A percentile compares a stretch with the other conserved stretches of the same genome.
Conservation (phyloP, 805 yeast genomes). For the Grigorovia transvaalensis region DNA sequence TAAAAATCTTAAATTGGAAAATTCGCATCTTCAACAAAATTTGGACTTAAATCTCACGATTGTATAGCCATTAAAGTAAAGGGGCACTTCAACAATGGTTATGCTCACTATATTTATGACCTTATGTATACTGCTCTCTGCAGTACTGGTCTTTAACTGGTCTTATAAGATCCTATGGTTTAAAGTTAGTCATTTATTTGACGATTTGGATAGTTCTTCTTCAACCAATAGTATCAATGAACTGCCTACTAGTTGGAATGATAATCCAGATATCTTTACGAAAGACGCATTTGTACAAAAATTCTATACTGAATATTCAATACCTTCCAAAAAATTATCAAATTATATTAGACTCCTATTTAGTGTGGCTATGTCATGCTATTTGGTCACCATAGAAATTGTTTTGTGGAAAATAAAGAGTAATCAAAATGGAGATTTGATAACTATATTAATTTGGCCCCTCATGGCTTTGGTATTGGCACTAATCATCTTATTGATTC, state of each 20-base stretch:
- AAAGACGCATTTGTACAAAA: constrained; percentile 16
- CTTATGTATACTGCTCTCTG: not conserved
- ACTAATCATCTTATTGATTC: constrained; percentile 17
- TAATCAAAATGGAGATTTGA: constrained; percentile 13
- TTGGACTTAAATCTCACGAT: not conserved
- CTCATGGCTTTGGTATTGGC: constrained; percentile 15
- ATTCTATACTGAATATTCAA: constrained; percentile 23
- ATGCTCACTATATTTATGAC: not conserved
- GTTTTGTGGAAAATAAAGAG: constrained; percentile 25
- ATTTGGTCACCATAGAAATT: constrained; percentile 23
- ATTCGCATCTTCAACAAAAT: not conserved
- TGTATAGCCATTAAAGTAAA: not conserved
- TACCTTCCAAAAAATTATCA: constrained; percentile 17
- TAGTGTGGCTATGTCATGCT: constrained; percentile 20
- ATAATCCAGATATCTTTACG: constrained; percentile 5
- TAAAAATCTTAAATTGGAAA: not conserved
- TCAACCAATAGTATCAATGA: constrained; percentile 2
- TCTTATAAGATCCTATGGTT: constrained; percentile 16
- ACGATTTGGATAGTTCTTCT: constrained; percentile 9
- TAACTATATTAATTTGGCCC: constrained; percentile 23
- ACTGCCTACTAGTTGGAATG: constrained; percentile 6
- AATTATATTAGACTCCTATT: constrained; percentile 17
- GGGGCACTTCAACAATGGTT: not conserved
- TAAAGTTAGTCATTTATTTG: constrained; percentile 16
- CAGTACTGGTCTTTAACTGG: constrained; percentile 9